phyloP scores from a whole-genome alignment of 177 flowering plant species.

The Vitis hybrid region DNA sequence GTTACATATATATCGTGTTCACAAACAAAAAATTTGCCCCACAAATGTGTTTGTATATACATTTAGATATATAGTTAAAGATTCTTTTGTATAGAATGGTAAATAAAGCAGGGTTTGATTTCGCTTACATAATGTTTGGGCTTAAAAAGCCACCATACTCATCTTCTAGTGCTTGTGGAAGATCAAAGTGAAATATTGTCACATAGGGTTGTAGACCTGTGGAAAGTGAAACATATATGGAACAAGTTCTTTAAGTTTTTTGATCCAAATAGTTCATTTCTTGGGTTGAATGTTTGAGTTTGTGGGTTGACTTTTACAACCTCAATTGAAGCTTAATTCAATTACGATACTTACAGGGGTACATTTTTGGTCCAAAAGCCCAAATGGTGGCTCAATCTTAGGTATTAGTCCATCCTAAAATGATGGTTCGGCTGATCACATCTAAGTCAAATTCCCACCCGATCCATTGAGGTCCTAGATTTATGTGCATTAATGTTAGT shows the following conservation, averaged over 20 bases:
- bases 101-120: neutral
- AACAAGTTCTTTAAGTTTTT: neutral
- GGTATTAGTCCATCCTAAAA: too few relatives aligned
- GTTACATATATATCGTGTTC: neutral
- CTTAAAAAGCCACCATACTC: constrained; percentile 27
- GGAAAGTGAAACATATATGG: too few relatives aligned
- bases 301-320: too few relatives aligned
- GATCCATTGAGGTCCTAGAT: too few relatives aligned
- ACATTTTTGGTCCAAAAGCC: too few relatives aligned
- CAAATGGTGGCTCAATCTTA: too few relatives aligned
- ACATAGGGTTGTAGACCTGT: constrained; percentile 31
- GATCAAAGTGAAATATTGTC: constrained; percentile 26
- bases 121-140: constrained; percentile 20
- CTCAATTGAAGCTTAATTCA: too few relatives aligned
- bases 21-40: neutral
- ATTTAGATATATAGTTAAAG: neutral
- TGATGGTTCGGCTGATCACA: too few relatives aligned
- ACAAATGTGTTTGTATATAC: neutral
- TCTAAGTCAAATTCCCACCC: too few relatives aligned
- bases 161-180: constrained; percentile 33
- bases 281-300: neutral
- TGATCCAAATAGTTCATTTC: neutral
- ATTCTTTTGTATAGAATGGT: neutral
- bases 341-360: too few relatives aligned
- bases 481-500: too few relatives aligned